These are phyloP conservation scores for Magnaporthiopsis rhizophila DNA, from an alignment of 2,329 filamentous ascomycete genomes.

Conservation along the genomic window DNA sequence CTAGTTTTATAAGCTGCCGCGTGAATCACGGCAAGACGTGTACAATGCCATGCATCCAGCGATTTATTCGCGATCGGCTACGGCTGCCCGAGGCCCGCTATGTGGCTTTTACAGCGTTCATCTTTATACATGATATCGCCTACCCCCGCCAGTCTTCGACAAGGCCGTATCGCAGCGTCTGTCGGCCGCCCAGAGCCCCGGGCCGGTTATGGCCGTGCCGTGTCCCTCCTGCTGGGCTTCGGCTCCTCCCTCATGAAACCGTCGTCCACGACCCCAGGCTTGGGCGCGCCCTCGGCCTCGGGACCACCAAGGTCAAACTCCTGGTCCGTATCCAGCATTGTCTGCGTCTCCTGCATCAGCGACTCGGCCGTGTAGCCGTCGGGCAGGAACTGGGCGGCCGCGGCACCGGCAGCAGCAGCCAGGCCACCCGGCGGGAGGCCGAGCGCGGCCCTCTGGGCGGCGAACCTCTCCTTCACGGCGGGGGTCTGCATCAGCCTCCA, in stretches of 20 bases:
- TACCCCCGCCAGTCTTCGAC: not conserved
- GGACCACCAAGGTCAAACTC: conserved; percentile 37
- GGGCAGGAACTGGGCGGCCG: conserved; percentile 21
- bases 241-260: conserved; percentile 22
- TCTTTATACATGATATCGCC: not conserved
- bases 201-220: not conserved
- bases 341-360: conserved; percentile 30
- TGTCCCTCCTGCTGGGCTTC: not conserved
- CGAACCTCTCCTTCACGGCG: conserved; percentile 57
- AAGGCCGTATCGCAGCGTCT: not conserved
- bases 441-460: conserved; percentile 53
- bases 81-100: too few species aligned
- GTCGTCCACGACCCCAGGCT: not conserved
- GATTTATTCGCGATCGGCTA: too few species aligned
- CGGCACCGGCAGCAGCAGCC: conserved; percentile 25
- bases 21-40: not conserved
- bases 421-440: conserved; percentile 49
- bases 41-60: not conserved
- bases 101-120: not conserved
- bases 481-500: conserved; percentile 81
- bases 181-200: too few species aligned
- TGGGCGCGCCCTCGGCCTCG: conserved; percentile 8
- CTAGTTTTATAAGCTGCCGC: too few species aligned
- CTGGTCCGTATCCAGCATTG: conserved; percentile 30
- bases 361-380: conserved; percentile 14